phyloP scores from a whole-genome alignment of 345 rosid genomes.

The Hibiscus trionum region DNA sequence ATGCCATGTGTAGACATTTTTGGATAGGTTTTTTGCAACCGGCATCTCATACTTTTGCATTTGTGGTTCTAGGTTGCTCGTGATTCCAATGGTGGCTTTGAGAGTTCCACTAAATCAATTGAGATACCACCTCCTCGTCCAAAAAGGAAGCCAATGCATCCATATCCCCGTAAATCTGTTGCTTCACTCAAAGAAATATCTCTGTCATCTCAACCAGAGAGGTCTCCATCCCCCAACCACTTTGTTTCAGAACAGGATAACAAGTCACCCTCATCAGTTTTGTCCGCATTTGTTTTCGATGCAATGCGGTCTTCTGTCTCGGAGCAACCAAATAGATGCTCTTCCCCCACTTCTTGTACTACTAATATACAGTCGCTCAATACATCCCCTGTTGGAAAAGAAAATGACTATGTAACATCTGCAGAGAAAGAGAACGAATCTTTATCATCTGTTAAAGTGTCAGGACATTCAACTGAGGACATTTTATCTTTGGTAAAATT shows the following conservation, averaged over 20 bases:
- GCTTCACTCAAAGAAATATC: conserved; percentile 17
- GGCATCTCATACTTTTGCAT: conserved; percentile 1
- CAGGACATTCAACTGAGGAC: conserved; percentile 9
- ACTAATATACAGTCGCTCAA: conserved; percentile 30
- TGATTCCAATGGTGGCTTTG: conserved; percentile 27
- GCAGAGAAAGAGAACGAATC: conserved; percentile 24
- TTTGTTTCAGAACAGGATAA: conserved; percentile 35
- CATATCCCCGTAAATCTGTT: conserved; percentile 66
- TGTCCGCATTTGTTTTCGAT: conserved; percentile 25
- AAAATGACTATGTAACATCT: conserved; percentile 23
- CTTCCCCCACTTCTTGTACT: conserved; percentile 55
- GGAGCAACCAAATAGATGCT: conserved; percentile 40
- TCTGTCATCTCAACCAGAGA: conserved; percentile 21
- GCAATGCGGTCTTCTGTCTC: conserved; percentile 27
- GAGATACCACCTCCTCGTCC: conserved; percentile 97
- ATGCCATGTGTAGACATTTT: neutral
- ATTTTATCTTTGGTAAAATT: conserved; percentile 18
- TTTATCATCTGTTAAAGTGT: conserved; percentile 6
- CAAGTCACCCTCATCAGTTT: conserved; percentile 56
- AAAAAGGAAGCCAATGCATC: conserved; percentile 71
- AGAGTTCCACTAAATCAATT: conserved; percentile 30
- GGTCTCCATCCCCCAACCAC: conserved; percentile 35
- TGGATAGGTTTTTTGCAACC: neutral
- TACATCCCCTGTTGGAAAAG: conserved; percentile 19
- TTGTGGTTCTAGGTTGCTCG: conserved; percentile 46